phyloP scores from a whole-genome alignment of 164 flowering plant species.

The Dillenia turbinata region DNA sequence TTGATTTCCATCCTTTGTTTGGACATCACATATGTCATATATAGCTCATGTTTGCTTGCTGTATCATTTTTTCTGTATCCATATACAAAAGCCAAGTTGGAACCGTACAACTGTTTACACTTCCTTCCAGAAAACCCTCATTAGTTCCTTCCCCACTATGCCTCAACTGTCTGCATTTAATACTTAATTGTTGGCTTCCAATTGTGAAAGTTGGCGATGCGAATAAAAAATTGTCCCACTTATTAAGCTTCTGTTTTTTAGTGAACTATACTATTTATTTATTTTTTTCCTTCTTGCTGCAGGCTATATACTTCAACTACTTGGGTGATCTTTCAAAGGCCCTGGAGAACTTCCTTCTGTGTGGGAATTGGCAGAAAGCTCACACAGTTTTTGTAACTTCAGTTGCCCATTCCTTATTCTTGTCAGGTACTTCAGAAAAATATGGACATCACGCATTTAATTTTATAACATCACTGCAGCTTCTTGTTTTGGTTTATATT shows the following conservation, averaged over 20 bases:
- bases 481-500: no score
- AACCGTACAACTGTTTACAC: no score
- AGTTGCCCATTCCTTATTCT: constrained; percentile 69
- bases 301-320: constrained; percentile 80
- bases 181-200: no score
- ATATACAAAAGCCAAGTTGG: background rate
- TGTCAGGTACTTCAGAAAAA: constrained; percentile 47
- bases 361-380: constrained; percentile 86
- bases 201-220: no score
- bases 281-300: constrained; percentile 24
- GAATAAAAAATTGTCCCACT: no score
- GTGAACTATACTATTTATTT: no score
- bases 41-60: background rate
- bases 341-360: constrained; percentile 70
- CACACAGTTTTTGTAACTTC: constrained; percentile 82
- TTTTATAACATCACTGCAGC: no score
- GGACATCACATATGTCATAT: background rate
- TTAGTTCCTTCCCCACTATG: no score
- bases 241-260: no score
- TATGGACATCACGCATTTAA: no score
- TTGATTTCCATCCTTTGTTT: background rate
- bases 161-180: no score
- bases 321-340: constrained; percentile 59
- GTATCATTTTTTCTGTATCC: background rate
- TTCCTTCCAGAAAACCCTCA: background rate